These are phyloP conservation scores for Cerrena zonata DNA, from an alignment of 1,284 basidiomycete species.

Conservation along the genomic window DNA sequence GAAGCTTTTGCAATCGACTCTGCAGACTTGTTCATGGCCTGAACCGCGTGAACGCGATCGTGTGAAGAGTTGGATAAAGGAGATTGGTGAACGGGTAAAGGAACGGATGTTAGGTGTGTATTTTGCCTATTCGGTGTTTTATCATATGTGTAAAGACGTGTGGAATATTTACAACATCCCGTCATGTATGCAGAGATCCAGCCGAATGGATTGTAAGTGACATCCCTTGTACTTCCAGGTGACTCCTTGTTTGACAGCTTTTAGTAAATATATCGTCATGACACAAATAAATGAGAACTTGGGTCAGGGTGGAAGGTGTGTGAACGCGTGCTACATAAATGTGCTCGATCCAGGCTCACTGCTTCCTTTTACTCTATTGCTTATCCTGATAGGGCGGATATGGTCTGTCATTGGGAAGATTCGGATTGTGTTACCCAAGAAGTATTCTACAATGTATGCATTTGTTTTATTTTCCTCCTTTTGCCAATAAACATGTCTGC, in stretches of 20 bases:
- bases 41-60: conserved; percentile 61
- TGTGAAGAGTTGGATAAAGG: conserved; percentile 70
- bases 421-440: conserved; percentile 65
- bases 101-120: conserved; percentile 62
- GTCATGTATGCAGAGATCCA: conserved; percentile 68
- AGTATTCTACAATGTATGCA: conserved; percentile 55
- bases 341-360: conserved; percentile 6
- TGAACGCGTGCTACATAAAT: conserved; percentile 7
- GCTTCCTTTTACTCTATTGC: conserved; percentile 1
- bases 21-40: conserved; percentile 62
- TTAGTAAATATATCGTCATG: conserved; percentile 76
- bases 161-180: conserved; percentile 2
- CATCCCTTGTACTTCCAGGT: background rate
- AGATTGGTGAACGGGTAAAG: conserved; percentile 75
- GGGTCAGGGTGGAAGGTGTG: conserved; percentile 74
- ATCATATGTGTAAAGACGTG: background rate
- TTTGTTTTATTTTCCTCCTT: background rate
- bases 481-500: conserved; percentile 4
- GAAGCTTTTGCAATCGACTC: conserved; percentile 63
- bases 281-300: conserved; percentile 77
- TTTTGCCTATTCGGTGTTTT: background rate
- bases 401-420: conserved; percentile 74
- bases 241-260: conserved; percentile 3
- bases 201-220: conserved; percentile 68
- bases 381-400: conserved; percentile 45